Evolutionary conservation across 768 basidiomycete genomes (phyloP).

Genomic region (Zangia roseola): DNA sequence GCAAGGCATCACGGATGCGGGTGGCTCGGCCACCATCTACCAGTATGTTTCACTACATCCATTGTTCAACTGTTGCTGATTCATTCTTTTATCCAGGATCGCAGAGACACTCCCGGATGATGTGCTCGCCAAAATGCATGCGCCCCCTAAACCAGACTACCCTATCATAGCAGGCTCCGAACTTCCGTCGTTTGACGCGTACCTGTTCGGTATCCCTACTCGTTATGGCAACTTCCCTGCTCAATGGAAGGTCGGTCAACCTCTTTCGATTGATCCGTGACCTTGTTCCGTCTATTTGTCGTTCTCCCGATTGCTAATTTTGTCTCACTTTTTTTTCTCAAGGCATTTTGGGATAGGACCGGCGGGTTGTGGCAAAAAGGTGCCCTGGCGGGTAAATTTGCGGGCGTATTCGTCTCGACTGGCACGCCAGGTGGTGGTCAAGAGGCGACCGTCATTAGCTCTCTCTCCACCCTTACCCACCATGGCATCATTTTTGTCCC

Average conservation of each 20-base stretch:
- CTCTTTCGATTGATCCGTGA: conserved; percentile 2
- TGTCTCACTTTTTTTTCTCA: neutral
- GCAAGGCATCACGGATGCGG: conserved; percentile 46
- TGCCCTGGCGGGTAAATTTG: conserved; percentile 71
- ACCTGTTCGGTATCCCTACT: conserved; percentile 75
- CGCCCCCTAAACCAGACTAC: conserved; percentile 68
- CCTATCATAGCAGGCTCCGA: conserved; percentile 59
- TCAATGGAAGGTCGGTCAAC: conserved; percentile 64
- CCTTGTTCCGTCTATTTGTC: neutral
- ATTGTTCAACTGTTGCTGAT: neutral
- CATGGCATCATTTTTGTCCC: conserved; percentile 76
- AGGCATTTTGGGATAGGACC: conserved; percentile 78
- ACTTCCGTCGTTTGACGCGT: conserved; percentile 64
- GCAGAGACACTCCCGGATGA: conserved; percentile 76
- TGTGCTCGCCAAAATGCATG: conserved; percentile 65
- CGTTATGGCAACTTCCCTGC: conserved; percentile 80
- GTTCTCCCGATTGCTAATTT: conserved; percentile 2
- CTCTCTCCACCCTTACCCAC: conserved; percentile 62
- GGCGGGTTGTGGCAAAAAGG: conserved; percentile 63
- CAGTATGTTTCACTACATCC: conserved; percentile 41
- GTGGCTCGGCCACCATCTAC: conserved; percentile 51
- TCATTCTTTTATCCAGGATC: conserved; percentile 46
- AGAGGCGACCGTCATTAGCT: conserved; percentile 52
- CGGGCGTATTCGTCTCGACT: conserved; percentile 70
- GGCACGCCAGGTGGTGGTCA: conserved; percentile 82